Evolutionary conservation across 345 rosid species (phyloP).

Genomic region (Eucalyptus polyanthemos): DNA sequence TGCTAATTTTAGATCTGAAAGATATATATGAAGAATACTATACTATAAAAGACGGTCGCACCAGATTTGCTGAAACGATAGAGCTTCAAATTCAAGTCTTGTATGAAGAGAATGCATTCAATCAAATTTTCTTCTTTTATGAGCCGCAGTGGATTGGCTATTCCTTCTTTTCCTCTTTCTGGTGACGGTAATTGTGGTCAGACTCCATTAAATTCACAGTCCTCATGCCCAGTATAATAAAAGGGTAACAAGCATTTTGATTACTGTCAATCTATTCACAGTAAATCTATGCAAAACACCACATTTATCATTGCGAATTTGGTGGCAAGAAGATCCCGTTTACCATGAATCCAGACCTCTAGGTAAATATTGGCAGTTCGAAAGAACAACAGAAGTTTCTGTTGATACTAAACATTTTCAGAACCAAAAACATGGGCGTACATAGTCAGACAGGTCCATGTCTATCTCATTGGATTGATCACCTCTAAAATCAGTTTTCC

Average conservation of each 20-base stretch:
- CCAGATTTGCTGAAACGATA: neutral
- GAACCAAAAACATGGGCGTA: neutral
- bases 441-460: neutral
- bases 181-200: neutral
- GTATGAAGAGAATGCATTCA: neutral
- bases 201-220: neutral
- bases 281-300: neutral
- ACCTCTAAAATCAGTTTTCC: neutral
- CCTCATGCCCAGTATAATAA: neutral
- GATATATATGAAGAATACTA: neutral
- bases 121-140: neutral
- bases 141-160: neutral
- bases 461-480: neutral
- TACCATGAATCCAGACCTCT: neutral
- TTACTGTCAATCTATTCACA: neutral
- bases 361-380: neutral
- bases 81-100: neutral
- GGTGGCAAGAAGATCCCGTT: neutral
- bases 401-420: neutral
- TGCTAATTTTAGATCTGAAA: neutral
- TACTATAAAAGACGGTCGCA: neutral
- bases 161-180: neutral
- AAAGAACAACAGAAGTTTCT: neutral
- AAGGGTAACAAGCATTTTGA: neutral
- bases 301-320: neutral